A percentile compares a stretch with the other conserved stretches of the same genome.
These are phyloP conservation scores for Coprinopsis marcescibilis DNA, from an alignment of 768 basidiomycete genomes.

Conservation along the genomic window DNA sequence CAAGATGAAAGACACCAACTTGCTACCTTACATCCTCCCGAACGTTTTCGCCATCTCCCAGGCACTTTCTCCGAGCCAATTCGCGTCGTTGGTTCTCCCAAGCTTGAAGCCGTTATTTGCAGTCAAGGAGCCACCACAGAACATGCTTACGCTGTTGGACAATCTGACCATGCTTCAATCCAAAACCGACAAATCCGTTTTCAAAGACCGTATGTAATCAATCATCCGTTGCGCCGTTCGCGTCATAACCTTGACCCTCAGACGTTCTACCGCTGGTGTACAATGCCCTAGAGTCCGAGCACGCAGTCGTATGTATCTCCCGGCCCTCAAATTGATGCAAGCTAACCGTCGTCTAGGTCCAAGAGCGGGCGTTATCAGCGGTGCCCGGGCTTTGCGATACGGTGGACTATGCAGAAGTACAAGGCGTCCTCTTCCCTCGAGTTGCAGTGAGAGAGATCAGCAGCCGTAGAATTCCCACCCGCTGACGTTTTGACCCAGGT, in stretches of 20 bases:
- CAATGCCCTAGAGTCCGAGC: constrained; percentile 94
- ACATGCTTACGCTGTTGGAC: constrained; percentile 90
- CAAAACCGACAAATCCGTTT: constrained; percentile 83
- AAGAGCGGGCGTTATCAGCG: constrained; percentile 80
- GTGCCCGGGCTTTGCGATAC: constrained; percentile 89
- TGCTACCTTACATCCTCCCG: constrained; percentile 92
- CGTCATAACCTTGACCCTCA: constrained; percentile 23
- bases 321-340: background rate
- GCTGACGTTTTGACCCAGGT: too few species aligned
- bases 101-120: constrained; percentile 85
- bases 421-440: constrained; percentile 82
- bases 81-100: constrained; percentile 75
- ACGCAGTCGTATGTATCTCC: constrained; percentile 53
- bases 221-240: background rate
- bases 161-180: constrained; percentile 81
- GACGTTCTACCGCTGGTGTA: constrained; percentile 97
- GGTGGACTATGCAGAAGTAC: constrained; percentile 93
- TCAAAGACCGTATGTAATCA: constrained; percentile 73
- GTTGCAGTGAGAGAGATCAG: constrained; percentile 93
- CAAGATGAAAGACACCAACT: constrained; percentile 89
- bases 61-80: constrained; percentile 71
- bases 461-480: too few species aligned
- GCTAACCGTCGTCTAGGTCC: constrained; percentile 48
- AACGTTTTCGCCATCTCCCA: constrained; percentile 90
- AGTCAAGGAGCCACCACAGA: constrained; percentile 93